phyloP scores from a whole-genome alignment of 2,329 filamentous ascomycete genomes.

The Hypoxylon rubiginosum region DNA sequence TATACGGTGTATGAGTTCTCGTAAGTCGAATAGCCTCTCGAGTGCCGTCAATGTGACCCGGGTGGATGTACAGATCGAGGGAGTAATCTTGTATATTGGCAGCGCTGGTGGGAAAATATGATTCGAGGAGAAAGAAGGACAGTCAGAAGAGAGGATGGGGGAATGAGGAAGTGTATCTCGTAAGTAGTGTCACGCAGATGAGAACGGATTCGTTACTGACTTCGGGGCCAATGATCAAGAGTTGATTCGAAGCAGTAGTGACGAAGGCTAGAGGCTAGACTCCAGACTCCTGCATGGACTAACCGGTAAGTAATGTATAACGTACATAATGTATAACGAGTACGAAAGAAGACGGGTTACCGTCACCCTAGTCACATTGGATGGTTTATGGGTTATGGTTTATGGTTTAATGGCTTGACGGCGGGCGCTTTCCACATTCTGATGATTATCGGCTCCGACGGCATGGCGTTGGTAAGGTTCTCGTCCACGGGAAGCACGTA shows the following conservation, averaged over 20 bases:
- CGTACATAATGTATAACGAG: conserved; percentile 18
- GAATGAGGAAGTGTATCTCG: conserved; percentile 36
- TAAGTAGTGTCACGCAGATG: conserved; percentile 35
- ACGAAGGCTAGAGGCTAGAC: neutral
- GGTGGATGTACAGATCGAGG: conserved; percentile 35
- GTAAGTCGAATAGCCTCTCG: conserved; percentile 32
- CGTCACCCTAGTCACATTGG: conserved; percentile 36
- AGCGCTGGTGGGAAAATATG: conserved; percentile 33
- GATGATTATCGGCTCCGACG: conserved; percentile 46
- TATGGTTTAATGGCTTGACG: neutral
- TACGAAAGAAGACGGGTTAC: conserved; percentile 33
- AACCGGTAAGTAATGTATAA: conserved; percentile 21
- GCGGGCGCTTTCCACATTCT: conserved; percentile 15
- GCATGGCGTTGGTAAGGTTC: conserved; percentile 44
- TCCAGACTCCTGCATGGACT: conserved; percentile 24
- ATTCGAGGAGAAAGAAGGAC: conserved; percentile 37
- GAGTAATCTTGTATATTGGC: conserved; percentile 34
- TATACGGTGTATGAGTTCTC: conserved; percentile 28
- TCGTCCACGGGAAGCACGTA: conserved; percentile 44
- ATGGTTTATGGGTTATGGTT: neutral
- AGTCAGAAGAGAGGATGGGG: conserved; percentile 26
- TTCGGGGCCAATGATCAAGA: conserved; percentile 19
- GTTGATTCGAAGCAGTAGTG: neutral
- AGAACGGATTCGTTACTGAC: conserved; percentile 32
- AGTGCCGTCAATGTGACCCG: conserved; percentile 22